phyloP scores from a whole-genome alignment of 192 early-diverging fungal species.

The Coemansia sp. region DNA sequence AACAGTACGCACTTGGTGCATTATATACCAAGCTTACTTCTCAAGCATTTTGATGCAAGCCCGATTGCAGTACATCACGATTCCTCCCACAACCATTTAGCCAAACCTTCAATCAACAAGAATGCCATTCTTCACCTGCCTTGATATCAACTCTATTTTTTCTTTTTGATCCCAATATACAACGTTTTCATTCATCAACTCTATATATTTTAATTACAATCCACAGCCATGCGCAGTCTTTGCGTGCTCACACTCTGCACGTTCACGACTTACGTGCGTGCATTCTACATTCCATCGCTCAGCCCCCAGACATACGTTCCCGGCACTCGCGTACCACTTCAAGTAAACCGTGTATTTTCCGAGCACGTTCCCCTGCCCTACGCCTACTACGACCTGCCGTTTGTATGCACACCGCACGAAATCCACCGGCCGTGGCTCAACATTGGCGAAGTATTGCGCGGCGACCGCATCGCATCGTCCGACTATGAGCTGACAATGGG shows the following conservation, averaged over 20 bases:
- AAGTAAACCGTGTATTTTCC: conserved; percentile 70
- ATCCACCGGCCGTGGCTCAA: conserved; percentile 44
- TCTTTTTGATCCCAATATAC: no score
- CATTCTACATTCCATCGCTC: conserved; percentile 52
- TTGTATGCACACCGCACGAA: conserved; percentile 57
- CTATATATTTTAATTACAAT: background rate
- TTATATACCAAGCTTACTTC: no score
- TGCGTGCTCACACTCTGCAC: conserved; percentile 2
- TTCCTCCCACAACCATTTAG: no score
- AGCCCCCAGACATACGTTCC: conserved; percentile 41
- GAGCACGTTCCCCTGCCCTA: conserved; percentile 64
- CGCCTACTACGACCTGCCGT: conserved; percentile 64
- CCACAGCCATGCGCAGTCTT: background rate
- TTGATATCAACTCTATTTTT: no score
- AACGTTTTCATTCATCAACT: no score
- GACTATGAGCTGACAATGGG: conserved; percentile 57
- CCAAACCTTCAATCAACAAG: no score
- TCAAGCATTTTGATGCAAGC: no score
- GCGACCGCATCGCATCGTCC: conserved; percentile 67
- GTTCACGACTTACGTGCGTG: conserved; percentile 9
- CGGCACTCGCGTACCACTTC: conserved; percentile 60
- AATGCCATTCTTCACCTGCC: no score
- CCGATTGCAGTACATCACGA: no score
- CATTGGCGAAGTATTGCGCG: conserved; percentile 69
- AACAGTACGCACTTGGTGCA: no score